phyloP scores from a whole-genome alignment of 2,329 filamentous ascomycete species.

The Cercospora sp. region DNA sequence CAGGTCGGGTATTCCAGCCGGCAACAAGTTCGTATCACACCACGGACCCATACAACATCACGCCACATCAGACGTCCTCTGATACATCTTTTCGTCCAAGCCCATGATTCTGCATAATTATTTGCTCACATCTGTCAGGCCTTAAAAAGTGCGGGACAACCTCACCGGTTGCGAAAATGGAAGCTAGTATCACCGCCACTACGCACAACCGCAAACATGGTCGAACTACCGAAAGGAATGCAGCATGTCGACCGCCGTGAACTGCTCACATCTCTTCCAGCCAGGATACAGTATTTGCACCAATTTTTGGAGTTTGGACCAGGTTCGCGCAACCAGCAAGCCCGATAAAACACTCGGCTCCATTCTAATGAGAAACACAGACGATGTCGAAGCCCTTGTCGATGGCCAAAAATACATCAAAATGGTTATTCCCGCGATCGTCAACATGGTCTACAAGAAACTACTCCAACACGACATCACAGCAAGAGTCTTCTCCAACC shows the following conservation, averaged over 20 bases:
- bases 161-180: background rate
- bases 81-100: background rate
- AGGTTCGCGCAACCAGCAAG: background rate
- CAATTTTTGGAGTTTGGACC: background rate
- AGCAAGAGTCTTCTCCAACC: conserved; percentile 68
- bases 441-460: conserved; percentile 83
- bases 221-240: background rate
- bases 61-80: background rate
- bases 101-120: background rate
- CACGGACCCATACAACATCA: conserved; percentile 1
- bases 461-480: conserved; percentile 80
- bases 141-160: background rate
- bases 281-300: background rate
- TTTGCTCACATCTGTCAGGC: background rate
- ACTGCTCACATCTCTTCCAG: background rate
- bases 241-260: background rate
- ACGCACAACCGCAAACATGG: background rate
- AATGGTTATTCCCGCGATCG: conserved; percentile 76
- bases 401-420: conserved; percentile 74
- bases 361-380: background rate
- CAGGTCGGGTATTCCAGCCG: background rate
- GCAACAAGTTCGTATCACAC: background rate
- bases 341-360: background rate
- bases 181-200: background rate
- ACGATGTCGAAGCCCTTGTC: conserved; percentile 58